These are phyloP conservation scores for Exophiala xenobiotica DNA, from an alignment of 2,329 filamentous ascomycete genomes.

Conservation along the genomic window DNA sequence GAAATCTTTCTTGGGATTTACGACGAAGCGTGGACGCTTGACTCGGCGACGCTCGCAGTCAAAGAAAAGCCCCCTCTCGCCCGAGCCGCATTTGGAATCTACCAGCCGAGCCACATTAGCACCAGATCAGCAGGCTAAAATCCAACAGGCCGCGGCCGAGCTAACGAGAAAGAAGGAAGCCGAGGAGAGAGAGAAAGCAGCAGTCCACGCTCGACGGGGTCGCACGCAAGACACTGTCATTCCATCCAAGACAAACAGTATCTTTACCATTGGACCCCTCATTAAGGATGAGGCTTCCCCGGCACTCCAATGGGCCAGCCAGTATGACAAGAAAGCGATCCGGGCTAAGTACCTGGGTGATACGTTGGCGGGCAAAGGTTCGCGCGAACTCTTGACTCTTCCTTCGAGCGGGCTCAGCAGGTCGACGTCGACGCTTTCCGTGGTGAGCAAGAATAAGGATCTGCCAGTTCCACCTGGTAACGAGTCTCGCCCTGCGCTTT, in stretches of 20 bases:
- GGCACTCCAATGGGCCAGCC: conserved; percentile 94
- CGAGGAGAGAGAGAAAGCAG: conserved; percentile 44
- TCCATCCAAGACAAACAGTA: conserved; percentile 77
- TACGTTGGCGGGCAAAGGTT: conserved; percentile 68
- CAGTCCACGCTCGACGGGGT: conserved; percentile 56
- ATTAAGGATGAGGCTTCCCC: conserved; percentile 85
- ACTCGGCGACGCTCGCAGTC: conserved; percentile 69
- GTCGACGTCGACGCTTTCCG: conserved; percentile 27
- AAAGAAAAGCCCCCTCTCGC: conserved; percentile 54
- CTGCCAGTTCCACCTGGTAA: conserved; percentile 20
- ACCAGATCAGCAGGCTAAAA: conserved; percentile 86
- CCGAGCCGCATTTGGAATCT: conserved; percentile 53
- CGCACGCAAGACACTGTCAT: conserved; percentile 51
- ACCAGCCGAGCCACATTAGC: conserved; percentile 74
- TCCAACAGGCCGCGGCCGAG: conserved; percentile 84
- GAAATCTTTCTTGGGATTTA: conserved; percentile 76
- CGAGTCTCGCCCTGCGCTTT: conserved; percentile 3
- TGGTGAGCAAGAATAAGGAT: conserved; percentile 28
- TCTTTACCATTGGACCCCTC: conserved; percentile 81
- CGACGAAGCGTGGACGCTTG: conserved; percentile 66
- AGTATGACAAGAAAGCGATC: conserved; percentile 87
- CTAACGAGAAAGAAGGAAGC: conserved; percentile 71
- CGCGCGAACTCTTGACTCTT: conserved; percentile 45
- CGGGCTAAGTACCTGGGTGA: conserved; percentile 83
- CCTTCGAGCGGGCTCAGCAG: conserved; percentile 36